These are phyloP conservation scores for Hansenula anomala DNA, from an alignment of 1,139 yeast species.

Conservation along the genomic window DNA sequence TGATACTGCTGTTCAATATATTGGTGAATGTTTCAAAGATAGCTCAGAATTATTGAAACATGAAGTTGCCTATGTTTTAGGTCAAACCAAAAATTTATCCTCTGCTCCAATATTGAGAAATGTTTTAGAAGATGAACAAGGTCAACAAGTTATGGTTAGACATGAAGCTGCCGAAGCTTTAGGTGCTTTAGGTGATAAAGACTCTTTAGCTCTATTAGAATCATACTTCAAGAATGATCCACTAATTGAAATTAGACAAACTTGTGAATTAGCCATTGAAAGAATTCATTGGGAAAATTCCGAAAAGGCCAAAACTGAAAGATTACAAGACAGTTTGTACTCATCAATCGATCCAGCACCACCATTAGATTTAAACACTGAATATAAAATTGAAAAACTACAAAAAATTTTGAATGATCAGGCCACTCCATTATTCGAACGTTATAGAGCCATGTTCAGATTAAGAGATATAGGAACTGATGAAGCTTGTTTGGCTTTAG, in stretches of 20 bases:
- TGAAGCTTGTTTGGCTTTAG: constrained; percentile 89
- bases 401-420: constrained; percentile 72
- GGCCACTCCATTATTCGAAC: constrained; percentile 73
- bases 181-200: constrained; percentile 88
- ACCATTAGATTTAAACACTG: constrained; percentile 68
- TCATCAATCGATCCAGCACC: constrained; percentile 98
- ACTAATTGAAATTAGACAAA: constrained; percentile 84
- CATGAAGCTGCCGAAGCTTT: constrained; percentile 99
- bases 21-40: constrained; percentile 76
- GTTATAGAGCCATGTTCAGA: constrained; percentile 98
- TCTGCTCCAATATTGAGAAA: constrained; percentile 73
- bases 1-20: constrained; percentile 72
- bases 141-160: constrained; percentile 93
- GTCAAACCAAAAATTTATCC: constrained; percentile 81
- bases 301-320: constrained; percentile 55
- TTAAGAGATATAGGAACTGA: constrained; percentile 91
- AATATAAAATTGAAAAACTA: constrained; percentile 57
- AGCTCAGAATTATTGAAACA: constrained; percentile 92
- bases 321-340: constrained; percentile 70
- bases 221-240: constrained; percentile 71
- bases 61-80: constrained; percentile 97
- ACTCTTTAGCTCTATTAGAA: constrained; percentile 64
- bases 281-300: constrained; percentile 91
- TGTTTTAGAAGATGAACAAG: constrained; percentile 55
- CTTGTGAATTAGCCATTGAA: constrained; percentile 95